Evolutionary conservation across 164 flowering plant genomes (phyloP), one percentile per base, ranked within the genome.

Genomic region (Taxillus chinensis): DNA sequence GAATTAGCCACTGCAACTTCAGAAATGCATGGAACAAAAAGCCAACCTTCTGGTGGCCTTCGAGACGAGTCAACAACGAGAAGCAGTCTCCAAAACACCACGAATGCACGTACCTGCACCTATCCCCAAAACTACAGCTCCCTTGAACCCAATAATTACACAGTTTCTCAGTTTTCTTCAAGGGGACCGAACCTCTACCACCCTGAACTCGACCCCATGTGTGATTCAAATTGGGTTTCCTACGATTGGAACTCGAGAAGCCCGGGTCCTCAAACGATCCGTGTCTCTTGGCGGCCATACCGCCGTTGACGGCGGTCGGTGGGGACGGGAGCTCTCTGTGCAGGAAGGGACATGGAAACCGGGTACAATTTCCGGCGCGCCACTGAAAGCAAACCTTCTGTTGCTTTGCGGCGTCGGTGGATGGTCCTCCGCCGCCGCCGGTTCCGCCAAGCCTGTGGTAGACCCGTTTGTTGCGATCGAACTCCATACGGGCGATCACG

Each of bases 1-100:
- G 10, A 43, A 43, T 43, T 2, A 43, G 27, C 46, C 46, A 43
- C 46, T 43, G 2, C 46, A 9, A 43, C 8, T 9, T 5, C 46
- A 48, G 13, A 48, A 48, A 48, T 8, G 4, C 51, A 48, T 3
- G 12, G 12, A 48, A 48, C 15, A 58, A 58, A 42, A 58, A 11
- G n/a, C 27, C 43, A 55, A 90, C 97, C 92, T 91, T 78, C 62
- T 82, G 78, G 64, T 91, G 99, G 15, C 99, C 99, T 8, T 83
- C 87, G 13, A 95, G 96, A 58, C 78, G 76, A 2, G 92, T 80
- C 78, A 95, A 65, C 59, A 85, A 63, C 0, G 82, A 55, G 64
- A 95, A 80, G 37, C 83, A 39, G 2, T 86, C 91, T n/a, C 95
- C 84, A 3, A 72, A 39, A 51, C 73, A 76, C 96, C 92, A 91